Evolutionary conservation across 345 rosid genomes (phyloP), one percentile per base, ranked within the genome.

Genomic region (Dimocarpus longan): DNA sequence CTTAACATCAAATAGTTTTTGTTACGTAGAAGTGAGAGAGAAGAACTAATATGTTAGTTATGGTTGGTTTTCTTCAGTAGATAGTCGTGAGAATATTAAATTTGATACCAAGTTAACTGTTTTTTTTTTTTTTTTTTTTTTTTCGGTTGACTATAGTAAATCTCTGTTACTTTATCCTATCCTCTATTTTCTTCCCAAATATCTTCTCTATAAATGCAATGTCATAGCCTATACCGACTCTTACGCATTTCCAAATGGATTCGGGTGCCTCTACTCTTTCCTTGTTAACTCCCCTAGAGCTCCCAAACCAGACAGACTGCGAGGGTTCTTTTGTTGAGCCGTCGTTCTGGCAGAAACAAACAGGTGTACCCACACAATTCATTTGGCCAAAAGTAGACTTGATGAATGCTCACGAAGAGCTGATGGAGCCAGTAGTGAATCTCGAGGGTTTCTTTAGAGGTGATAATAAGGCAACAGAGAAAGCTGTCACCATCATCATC

Each of bases 391-490:
- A 86, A 62, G 82, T 28, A 44, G 86, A 82, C 48, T 48, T 79
- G 54, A 77, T 46, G 7, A 67, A 76, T 12, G 80, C 89, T 75
- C 62, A 71, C 9, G 81, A 82, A 19, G 85, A 88, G 73, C 85
- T 92, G 0, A 71, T 65, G 76, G 86, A 74, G 75, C 93, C 94
- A 24, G 66, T 83, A 16, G 76, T 89, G 6, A 89, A 90, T 77
- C 84, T 90, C n/a, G 81, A 71, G 26, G 85, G 86, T 5, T 89
- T 88, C 85, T 28, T 87, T 0, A 77, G 43, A 7, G 91, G 91
- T 5, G 86, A 90, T 15, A 85, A 78, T 59, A 71, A 52, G 18
- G 82, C 81, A 71, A 82, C 84, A 1, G 68, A 19, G 8, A 60
- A 50, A 50, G 89, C 89, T n/a, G 84, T 82, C 15, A 52, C 32